Evolutionary conservation across 2,329 filamentous ascomycete species (phyloP).

Genomic region (Arachnomyces sp.): DNA sequence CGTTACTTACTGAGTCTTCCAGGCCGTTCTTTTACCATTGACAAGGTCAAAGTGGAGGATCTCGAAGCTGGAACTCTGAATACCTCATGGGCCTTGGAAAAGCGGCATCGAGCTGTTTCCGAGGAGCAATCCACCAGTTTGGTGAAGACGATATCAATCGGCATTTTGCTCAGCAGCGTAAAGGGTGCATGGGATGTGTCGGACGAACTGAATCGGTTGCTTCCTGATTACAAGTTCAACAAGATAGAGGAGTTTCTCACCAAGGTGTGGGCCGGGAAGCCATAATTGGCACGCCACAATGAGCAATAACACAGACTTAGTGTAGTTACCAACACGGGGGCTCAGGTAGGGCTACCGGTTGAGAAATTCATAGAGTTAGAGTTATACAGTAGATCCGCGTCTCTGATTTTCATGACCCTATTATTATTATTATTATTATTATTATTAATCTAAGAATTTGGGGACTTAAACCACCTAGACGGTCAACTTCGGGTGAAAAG

Average conservation of each 20-base stretch:
- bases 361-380: too few species aligned
- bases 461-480: too few species aligned
- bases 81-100: conserved; percentile 15
- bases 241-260: conserved; percentile 21
- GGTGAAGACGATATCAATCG: conserved; percentile 12
- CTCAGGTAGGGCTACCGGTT: too few species aligned
- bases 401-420: too few species aligned
- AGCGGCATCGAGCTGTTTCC: conserved; percentile 20
- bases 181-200: conserved; percentile 19
- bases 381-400: too few species aligned
- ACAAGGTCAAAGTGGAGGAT: conserved; percentile 42
- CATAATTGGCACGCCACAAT: conserved; percentile 3
- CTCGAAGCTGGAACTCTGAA: conserved; percentile 37
- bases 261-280: conserved; percentile 16
- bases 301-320: too few species aligned
- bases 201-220: conserved; percentile 27
- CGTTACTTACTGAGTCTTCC: conserved; percentile 8
- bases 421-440: too few species aligned
- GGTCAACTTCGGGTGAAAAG: too few species aligned
- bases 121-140: conserved; percentile 17
- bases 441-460: too few species aligned
- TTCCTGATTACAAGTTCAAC: conserved; percentile 28
- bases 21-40: conserved; percentile 28
- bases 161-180: conserved; percentile 16
- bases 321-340: too few species aligned